A percentile compares a stretch with the other conserved stretches of the same genome.
Evolutionary conservation across 164 flowering plant species (phyloP).

Genomic region (Stephania cephalantha): DNA sequence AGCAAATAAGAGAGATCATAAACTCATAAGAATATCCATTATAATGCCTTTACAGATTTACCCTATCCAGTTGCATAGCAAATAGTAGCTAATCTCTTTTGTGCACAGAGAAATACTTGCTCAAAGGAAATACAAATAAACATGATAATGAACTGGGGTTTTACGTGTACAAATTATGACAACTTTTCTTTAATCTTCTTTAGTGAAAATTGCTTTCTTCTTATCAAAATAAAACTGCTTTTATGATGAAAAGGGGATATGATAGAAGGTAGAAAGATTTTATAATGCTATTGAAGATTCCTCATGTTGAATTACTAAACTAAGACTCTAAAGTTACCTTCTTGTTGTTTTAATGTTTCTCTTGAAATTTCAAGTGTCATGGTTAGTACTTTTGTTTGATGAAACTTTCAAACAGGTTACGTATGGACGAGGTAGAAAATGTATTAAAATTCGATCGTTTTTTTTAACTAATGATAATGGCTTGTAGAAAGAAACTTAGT

Average conservation of each 20-base stretch:
- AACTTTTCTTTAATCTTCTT: too few species aligned
- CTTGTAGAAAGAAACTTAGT: neutral
- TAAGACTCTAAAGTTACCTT: neutral
- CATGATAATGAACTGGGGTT: neutral
- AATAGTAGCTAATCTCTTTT: neutral
- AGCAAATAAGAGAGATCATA: too few species aligned
- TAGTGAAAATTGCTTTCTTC: too few species aligned
- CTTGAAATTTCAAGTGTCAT: neutral
- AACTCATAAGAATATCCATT: too few species aligned
- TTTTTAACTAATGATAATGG: too few species aligned
- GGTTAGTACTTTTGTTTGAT: neutral
- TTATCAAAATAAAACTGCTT: too few species aligned
- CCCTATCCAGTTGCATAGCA: neutral
- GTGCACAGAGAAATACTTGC: neutral
- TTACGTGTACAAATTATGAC: too few species aligned
- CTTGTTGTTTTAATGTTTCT: neutral
- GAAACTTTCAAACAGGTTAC: neutral
- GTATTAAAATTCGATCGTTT: neutral
- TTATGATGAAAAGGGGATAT: too few species aligned
- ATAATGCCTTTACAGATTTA: too few species aligned
- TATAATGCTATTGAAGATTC: too few species aligned
- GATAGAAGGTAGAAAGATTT: too few species aligned
- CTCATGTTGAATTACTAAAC: neutral
- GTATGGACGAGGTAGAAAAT: neutral
- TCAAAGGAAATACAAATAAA: neutral